A percentile compares a stretch with the other conserved stretches of the same genome.
Evolutionary conservation across 2,329 filamentous ascomycete genomes (phyloP).

Genomic region (Nothophaeocryptopus gaeumannii): DNA sequence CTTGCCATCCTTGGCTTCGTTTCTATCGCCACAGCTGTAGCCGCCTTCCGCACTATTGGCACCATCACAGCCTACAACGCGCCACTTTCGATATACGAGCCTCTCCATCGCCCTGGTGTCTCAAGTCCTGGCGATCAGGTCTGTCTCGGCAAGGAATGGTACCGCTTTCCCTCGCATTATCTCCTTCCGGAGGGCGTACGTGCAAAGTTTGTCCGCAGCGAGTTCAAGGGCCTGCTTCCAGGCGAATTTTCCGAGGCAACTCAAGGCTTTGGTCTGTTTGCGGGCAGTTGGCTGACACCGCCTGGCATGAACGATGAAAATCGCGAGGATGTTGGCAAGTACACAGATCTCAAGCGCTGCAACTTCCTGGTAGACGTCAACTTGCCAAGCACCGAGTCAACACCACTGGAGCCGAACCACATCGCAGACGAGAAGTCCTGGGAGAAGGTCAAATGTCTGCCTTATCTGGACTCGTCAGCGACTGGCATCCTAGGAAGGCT

Average conservation of each 20-base stretch:
- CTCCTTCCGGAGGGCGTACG: conserved; percentile 79
- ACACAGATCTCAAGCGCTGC: conserved; percentile 72
- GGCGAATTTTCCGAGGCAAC: conserved; percentile 81
- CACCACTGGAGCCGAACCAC: conserved; percentile 76
- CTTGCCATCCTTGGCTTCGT: conserved; percentile 58
- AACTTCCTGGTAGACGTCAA: conserved; percentile 85
- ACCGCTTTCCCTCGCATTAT: conserved; percentile 91
- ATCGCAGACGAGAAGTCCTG: conserved; percentile 70
- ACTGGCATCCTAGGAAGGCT: conserved; percentile 73
- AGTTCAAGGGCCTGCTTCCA: conserved; percentile 83
- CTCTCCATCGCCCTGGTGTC: conserved; percentile 58
- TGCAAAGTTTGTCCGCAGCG: conserved; percentile 86
- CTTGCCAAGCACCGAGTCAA: conserved; percentile 60
- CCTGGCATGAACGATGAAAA: conserved; percentile 90
- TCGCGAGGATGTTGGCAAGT: conserved; percentile 80
- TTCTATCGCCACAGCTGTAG: conserved; percentile 51
- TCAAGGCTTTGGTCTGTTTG: conserved; percentile 64
- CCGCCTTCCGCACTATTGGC: conserved; percentile 70
- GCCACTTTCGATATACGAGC: conserved; percentile 67
- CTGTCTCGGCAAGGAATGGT: conserved; percentile 97
- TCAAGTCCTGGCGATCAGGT: conserved; percentile 65
- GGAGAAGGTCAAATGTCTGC: conserved; percentile 71
- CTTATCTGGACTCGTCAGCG: conserved; percentile 74
- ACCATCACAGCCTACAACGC: conserved; percentile 80
- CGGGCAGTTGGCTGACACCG: conserved; percentile 80